Percentiles rank a stretch among this genome's conserved stretches.
phyloP scores from a whole-genome alignment of 2,329 filamentous ascomycete genomes.

The Fusarium scirpi region DNA sequence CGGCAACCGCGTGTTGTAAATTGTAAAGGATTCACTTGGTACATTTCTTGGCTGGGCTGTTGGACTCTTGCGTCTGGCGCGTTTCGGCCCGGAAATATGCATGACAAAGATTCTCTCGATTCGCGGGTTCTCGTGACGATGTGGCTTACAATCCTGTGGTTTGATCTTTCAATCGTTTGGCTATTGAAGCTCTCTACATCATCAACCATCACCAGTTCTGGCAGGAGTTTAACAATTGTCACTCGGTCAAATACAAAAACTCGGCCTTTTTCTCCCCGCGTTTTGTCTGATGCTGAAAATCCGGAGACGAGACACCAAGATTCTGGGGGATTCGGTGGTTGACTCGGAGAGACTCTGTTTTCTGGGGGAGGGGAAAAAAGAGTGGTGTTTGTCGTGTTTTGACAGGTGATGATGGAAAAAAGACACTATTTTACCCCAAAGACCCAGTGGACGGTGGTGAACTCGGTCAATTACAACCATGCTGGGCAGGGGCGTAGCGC shows the following conservation, averaged over 20 bases:
- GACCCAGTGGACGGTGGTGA: conserved; percentile 29
- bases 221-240: background rate
- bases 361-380: conserved; percentile 30
- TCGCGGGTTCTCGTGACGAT: conserved; percentile 40
- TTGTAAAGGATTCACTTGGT: conserved; percentile 1
- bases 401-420: conserved; percentile 4
- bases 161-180: background rate
- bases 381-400: conserved; percentile 7
- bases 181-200: background rate
- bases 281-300: conserved; percentile 17
- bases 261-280: conserved; percentile 35
- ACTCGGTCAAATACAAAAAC: conserved; percentile 17
- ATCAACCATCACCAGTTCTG: background rate
- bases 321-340: conserved; percentile 41
- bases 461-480: conserved; percentile 48
- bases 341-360: conserved; percentile 41
- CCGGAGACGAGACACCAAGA: conserved; percentile 20
- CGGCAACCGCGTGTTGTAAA: conserved; percentile 13
- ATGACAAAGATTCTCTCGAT: conserved; percentile 35
- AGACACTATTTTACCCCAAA: conserved; percentile 21
- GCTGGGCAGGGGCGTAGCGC: conserved; percentile 44
- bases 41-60: conserved; percentile 4
- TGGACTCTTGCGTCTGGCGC: conserved; percentile 17
- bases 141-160: conserved; percentile 2
- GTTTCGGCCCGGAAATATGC: conserved; percentile 47